Evolutionary conservation across 1,284 basidiomycete species (phyloP), one percentile per base, ranked within the genome.

Genomic region (Tremellales sp.): DNA sequence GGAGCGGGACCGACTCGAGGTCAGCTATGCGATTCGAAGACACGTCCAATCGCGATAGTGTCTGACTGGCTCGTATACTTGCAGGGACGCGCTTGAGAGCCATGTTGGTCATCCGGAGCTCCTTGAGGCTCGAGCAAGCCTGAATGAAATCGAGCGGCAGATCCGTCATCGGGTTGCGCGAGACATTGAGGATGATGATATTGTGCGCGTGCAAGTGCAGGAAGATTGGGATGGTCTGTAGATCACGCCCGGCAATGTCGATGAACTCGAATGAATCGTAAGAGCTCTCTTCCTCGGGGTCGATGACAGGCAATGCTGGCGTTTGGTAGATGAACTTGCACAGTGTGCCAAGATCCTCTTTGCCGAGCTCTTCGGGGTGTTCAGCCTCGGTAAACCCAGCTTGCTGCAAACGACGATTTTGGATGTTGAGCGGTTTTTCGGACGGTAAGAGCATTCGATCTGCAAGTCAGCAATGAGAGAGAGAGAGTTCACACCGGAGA

Each of bases 101-200:
- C 84, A 97, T 92, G 60, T 90, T 84, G n/a, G 86, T 86, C 48
- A 98, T 78, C 8, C 86, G 83, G 44, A 99, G 82, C 63, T 94
- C 91, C 45, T 85, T 84, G 25, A 99, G 80, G 4, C 78, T 82
- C 3, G 82, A 83, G 67, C 92, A 97, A 10, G 86, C 83, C 73
- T 97, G 89, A 45, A 97, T 86, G 69, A 99, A 98, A 75, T 98
- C 96, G 43, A 90, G 82, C 0, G 96, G 96, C 31, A 98, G 85
- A 70, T 98, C 94, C 47, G 93, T 82, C 82, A 96, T 91, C 1
- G 94, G 92, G 67, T 98, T 99, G 51, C 87, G 84, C 2, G 92
- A 94, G 7, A 98, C 81, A 61, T 91, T 90, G 52, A 98, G 84
- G 45, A 82, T 85, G 60, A 89, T 79, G 64, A 98, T 92, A 44